Base-by-base conservation (phyloP, 2,329 filamentous ascomycete species). In the Cladosporium sp. region DNA sequence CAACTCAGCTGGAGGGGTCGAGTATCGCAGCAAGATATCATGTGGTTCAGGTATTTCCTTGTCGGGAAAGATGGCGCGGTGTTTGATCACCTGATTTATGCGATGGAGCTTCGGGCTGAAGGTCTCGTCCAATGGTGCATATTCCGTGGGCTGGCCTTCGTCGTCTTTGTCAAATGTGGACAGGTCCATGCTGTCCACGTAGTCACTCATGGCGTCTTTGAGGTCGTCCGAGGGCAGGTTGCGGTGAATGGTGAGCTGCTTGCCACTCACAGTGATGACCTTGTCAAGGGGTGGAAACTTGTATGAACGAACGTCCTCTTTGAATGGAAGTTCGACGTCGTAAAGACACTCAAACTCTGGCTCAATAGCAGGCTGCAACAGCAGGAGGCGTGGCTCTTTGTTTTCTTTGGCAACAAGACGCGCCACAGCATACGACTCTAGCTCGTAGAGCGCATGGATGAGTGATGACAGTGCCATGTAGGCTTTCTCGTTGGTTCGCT, bases 171-270 rank as follows among this genome's bases (percentile, higher is more conserved):
- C 90, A 73, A 90, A 88, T 0, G 78, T 83, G 1, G 90, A 90
- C 2, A 99, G 81, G 73, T 97, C 93, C 94, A 99, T 97, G 8
- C 87, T 88, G 76, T 98, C 92, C 8, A 99, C 92, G 71, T 94
- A 98, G 69, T 92, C 88, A 76, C 89, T 90, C 93, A 99, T 98
- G 1, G 92, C 90, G 59, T 89, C 81, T 64, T 87, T 85, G 28
- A 99, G 83, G 36, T 91, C 87, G 2, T 91, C 84, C 11, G 83
- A 89, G 0, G 95, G 95, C 1, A 99, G 82, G 67, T 96, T 89
- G 41, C 92, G 90, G 73, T 99, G 93, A 72, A 94, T 88, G 12
- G 87, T 91, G 59, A 97, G 81, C 10, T 86, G 85, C 69, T 92
- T 91, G 0, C 94, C 94, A 12, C 89, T 92, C n/a, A 96, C 85